A percentile compares a stretch with the other conserved stretches of the same genome.
These are phyloP conservation scores for Myrmaecium sp. DNA, from an alignment of 2,329 filamentous ascomycete species.

Conservation along the genomic window DNA sequence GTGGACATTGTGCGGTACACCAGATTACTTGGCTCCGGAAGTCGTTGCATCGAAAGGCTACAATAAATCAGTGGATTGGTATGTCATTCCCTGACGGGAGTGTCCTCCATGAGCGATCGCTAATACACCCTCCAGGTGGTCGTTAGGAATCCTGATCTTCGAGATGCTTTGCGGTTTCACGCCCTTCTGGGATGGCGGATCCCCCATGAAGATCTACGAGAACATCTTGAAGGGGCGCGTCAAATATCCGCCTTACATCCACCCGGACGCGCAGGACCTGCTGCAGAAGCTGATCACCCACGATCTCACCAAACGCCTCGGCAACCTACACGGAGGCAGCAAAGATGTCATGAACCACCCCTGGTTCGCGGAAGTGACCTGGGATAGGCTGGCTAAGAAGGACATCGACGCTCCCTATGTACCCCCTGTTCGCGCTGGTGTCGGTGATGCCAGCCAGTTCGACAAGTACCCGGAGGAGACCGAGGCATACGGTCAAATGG, in stretches of 20 bases:
- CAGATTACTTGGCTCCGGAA: constrained; percentile 92
- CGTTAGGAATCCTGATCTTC: constrained; percentile 91
- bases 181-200: constrained; percentile 96
- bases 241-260: constrained; percentile 93
- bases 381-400: constrained; percentile 85
- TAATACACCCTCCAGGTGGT: constrained; percentile 60
- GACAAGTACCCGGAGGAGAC: constrained; percentile 96
- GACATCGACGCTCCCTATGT: constrained; percentile 98
- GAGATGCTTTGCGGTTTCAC: constrained; percentile 99
- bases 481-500: constrained; percentile 68
- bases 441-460: constrained; percentile 92
- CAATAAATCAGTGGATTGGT: constrained; percentile 99
- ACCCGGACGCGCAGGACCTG: constrained; percentile 83
- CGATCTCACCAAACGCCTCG: constrained; percentile 85
- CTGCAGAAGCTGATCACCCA: constrained; percentile 85
- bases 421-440: constrained; percentile 81
- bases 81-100: constrained; percentile 22
- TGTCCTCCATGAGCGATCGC: constrained; percentile 3
- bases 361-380: constrained; percentile 96
- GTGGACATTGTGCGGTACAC: constrained; percentile 95
- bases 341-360: constrained; percentile 88
- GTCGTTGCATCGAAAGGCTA: constrained; percentile 99
- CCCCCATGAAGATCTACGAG: constrained; percentile 98
- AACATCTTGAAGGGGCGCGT: constrained; percentile 93
- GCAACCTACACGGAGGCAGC: constrained; percentile 80